phyloP scores from a whole-genome alignment of 2,329 filamentous ascomycete genomes.

The Sordariomycetes sp. region DNA sequence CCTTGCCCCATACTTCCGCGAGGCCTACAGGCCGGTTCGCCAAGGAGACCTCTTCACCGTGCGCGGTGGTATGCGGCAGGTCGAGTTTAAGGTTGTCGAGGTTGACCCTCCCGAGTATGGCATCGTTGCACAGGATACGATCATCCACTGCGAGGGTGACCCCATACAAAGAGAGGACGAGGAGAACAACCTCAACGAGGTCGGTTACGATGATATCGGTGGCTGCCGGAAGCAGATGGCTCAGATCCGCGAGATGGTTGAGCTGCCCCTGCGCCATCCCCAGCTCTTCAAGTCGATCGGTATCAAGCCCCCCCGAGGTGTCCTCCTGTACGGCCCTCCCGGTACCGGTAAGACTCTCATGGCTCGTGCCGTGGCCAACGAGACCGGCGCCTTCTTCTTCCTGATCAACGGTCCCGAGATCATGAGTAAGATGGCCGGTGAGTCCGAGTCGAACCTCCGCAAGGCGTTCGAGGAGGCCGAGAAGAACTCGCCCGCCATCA shows the following conservation, averaged over 20 bases:
- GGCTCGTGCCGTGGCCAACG: slow-evolving; percentile 97
- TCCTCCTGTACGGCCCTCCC: slow-evolving; percentile 89
- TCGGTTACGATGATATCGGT: slow-evolving; percentile 98
- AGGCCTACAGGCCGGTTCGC: slow-evolving; percentile 93
- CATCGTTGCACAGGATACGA: slow-evolving; percentile 96
- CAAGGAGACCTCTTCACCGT: slow-evolving; percentile 98
- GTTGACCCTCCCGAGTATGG: slow-evolving; percentile 97
- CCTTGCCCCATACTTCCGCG: slow-evolving; percentile 98
- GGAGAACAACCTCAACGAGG: slow-evolving; percentile 98
- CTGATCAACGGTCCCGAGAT: slow-evolving; percentile 98
- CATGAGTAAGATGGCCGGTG: slow-evolving; percentile 99
- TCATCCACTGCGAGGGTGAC: slow-evolving; percentile 98
- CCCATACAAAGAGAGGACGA: slow-evolving; percentile 93
- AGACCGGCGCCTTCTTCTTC: slow-evolving; percentile 99
- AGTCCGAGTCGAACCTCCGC: slow-evolving; percentile 94
- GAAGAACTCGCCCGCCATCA: slow-evolving; percentile 98
- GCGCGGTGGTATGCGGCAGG: slow-evolving; percentile 95
- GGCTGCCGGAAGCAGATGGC: slow-evolving; percentile 99
- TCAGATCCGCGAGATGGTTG: slow-evolving; percentile 96
- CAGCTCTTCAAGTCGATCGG: slow-evolving; percentile 99
- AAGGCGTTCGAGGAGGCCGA: slow-evolving; percentile 99
- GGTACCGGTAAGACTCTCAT: slow-evolving; percentile 99
- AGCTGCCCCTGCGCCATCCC: slow-evolving; percentile 90
- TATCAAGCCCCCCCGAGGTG: slow-evolving; percentile 98
- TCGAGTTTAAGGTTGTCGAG: slow-evolving; percentile 99